These are phyloP conservation scores for Mytilinidion resinicola DNA, from an alignment of 495 filamentous ascomycete species.

Conservation along the genomic window DNA sequence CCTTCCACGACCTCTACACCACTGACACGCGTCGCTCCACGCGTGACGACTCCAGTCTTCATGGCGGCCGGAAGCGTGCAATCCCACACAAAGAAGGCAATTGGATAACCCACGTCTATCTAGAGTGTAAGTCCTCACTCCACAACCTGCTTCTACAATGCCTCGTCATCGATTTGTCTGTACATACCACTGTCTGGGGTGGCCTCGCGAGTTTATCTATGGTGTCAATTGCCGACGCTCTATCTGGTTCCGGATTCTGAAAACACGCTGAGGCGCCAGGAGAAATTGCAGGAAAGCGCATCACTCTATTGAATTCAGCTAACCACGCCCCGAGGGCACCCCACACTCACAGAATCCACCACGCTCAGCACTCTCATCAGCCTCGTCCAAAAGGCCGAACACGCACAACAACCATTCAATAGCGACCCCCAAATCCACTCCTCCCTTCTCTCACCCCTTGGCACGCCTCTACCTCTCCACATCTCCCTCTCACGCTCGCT, in stretches of 20 bases:
- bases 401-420: conserved; percentile 1
- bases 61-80: conserved; percentile 73
- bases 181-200: neutral
- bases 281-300: too few species aligned
- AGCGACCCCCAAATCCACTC: conserved; percentile 41
- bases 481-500: conserved; percentile 80
- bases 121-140: conserved; percentile 71
- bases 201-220: neutral
- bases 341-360: conserved; percentile 50
- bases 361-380: conserved; percentile 50
- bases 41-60: conserved; percentile 73
- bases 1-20: conserved; percentile 90
- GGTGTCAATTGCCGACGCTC: too few species aligned
- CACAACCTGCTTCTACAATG: neutral
- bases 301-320: too few species aligned
- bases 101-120: conserved; percentile 88
- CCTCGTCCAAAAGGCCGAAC: conserved; percentile 27
- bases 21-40: conserved; percentile 65
- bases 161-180: neutral
- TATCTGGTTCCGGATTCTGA: neutral
- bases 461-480: conserved; percentile 74
- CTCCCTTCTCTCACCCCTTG: conserved; percentile 69
- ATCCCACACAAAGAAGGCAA: conserved; percentile 81
- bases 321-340: conserved; percentile 55
- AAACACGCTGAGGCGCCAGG: too few species aligned